These are phyloP conservation scores for Ophiorrhiza pumila DNA, from an alignment of 257 asterid species.

Conservation along the genomic window DNA sequence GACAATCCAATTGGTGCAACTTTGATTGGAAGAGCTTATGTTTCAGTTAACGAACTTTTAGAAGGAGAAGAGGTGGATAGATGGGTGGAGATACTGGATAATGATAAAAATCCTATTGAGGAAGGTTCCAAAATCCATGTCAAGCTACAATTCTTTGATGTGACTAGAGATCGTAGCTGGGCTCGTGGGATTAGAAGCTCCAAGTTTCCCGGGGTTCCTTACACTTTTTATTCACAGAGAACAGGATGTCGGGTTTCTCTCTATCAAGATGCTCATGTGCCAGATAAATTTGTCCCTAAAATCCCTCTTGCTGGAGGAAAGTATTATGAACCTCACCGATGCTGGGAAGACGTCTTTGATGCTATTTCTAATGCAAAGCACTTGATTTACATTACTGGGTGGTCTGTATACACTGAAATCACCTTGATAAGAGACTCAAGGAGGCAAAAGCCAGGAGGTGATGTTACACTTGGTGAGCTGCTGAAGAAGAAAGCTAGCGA, in stretches of 20 bases:
- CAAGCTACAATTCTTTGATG: slow-evolving; percentile 62
- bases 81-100: slow-evolving; percentile 82
- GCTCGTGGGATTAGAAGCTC: slow-evolving; percentile 57
- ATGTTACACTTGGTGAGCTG: slow-evolving; percentile 61
- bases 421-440: slow-evolving; percentile 63
- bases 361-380: slow-evolving; percentile 75
- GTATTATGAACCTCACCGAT: slow-evolving; percentile 60
- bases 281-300: slow-evolving; percentile 63
- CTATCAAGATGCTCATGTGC: slow-evolving; percentile 76
- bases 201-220: slow-evolving; percentile 81
- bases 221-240: slow-evolving; percentile 69
- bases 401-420: slow-evolving; percentile 85
- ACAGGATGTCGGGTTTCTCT: slow-evolving; percentile 69
- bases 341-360: slow-evolving; percentile 84
- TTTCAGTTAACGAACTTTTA: slow-evolving; percentile 66
- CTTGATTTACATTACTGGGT: slow-evolving; percentile 80
- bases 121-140: slow-evolving; percentile 85
- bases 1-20: slow-evolving; percentile 93
- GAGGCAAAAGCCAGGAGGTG: slow-evolving; percentile 81
- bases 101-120: slow-evolving; percentile 57
- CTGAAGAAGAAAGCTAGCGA: slow-evolving; percentile 73
- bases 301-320: slow-evolving; percentile 66
- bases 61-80: slow-evolving; percentile 79
- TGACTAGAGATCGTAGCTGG: slow-evolving; percentile 62
- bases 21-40: slow-evolving; percentile 81